phyloP scores from a whole-genome alignment of 176 grass and related monocot species.

The Juncus effusus region DNA sequence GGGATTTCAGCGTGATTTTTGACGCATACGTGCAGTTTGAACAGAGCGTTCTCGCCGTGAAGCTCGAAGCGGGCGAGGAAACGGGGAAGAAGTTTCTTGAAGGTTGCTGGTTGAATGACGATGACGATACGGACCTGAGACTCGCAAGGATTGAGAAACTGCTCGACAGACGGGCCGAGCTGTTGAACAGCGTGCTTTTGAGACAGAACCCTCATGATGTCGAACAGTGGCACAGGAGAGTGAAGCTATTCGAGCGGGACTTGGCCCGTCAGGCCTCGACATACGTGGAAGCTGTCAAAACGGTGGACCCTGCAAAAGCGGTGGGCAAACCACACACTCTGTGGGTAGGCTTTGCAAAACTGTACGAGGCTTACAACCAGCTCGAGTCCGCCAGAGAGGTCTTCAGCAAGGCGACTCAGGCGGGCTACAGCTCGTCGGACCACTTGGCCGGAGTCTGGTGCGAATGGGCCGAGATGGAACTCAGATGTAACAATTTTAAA shows the following conservation, averaged over 20 bases:
- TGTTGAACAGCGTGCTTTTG: constrained; percentile 76
- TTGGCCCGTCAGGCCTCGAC: constrained; percentile 57
- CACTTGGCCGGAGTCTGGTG: constrained; percentile 79
- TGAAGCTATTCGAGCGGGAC: constrained; percentile 77
- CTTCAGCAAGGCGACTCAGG: constrained; percentile 51
- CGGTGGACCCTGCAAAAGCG: constrained; percentile 79
- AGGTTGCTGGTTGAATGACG: constrained; percentile 69
- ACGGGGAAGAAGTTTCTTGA: constrained; percentile 55
- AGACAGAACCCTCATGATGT: constrained; percentile 86
- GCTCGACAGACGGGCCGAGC: constrained; percentile 65
- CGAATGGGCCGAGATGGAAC: constrained; percentile 83
- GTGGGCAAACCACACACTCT: constrained; percentile 81
- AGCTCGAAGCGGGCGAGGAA: constrained; percentile 64
- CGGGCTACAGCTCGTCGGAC: constrained; percentile 65
- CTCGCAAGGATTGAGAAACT: constrained; percentile 62
- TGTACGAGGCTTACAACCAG: constrained; percentile 78
- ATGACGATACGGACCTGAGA: constrained; percentile 75
- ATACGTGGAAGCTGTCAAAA: constrained; percentile 85
- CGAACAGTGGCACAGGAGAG: constrained; percentile 84
- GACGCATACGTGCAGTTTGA: constrained; percentile 75
- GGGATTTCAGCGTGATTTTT: constrained; percentile 84
- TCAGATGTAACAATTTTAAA: constrained; percentile 56
- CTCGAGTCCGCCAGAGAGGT: constrained; percentile 63
- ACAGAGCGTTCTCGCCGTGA: constrained; percentile 68
- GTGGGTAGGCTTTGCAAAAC: constrained; percentile 71